Conservation (phyloP, 805 yeast genomes). For the Torulaspora microellipsoides region DNA sequence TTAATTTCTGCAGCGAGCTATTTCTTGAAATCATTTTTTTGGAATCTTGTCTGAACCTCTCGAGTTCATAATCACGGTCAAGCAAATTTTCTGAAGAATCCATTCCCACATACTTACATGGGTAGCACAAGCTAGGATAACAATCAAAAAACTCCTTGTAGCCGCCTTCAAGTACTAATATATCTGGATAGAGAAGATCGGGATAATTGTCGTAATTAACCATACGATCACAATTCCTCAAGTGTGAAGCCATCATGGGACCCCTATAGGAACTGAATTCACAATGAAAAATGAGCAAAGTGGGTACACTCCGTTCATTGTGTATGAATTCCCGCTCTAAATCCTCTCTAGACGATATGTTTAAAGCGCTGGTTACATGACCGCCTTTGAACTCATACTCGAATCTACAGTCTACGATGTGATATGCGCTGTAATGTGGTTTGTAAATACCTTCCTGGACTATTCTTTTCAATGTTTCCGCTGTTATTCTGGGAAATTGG, state of each 20-base stretch:
- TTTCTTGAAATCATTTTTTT: slow-evolving; percentile 35
- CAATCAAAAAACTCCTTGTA: slow-evolving; percentile 70
- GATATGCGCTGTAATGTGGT: slow-evolving; percentile 49
- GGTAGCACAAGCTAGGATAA: slow-evolving; percentile 57
- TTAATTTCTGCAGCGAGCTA: slow-evolving; percentile 30
- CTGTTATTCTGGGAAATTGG: slow-evolving; percentile 44
- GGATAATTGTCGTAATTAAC: slow-evolving; percentile 76
- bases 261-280: slow-evolving; percentile 92
- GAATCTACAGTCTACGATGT: slow-evolving; percentile 84
- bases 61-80: slow-evolving; percentile 49
- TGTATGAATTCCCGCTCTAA: slow-evolving; percentile 54
- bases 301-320: slow-evolving; percentile 19
- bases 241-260: slow-evolving; percentile 86
- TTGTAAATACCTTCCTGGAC: slow-evolving; percentile 35
- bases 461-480: slow-evolving; percentile 40
- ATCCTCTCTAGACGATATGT: slow-evolving; percentile 64
- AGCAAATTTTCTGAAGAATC: slow-evolving; percentile 37
- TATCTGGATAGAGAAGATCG: slow-evolving; percentile 77
- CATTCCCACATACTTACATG: slow-evolving; percentile 84
- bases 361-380: slow-evolving; percentile 79
- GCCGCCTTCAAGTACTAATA: slow-evolving; percentile 86
- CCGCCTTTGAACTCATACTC: slow-evolving; percentile 92
- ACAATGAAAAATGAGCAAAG: slow-evolving; percentile 81
- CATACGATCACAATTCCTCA: slow-evolving; percentile 77
- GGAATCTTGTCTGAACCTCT: slow-evolving; percentile 45